phyloP scores from a whole-genome alignment of 176 grass and related monocot genomes.

The Dendrocalamus sinicus region DNA sequence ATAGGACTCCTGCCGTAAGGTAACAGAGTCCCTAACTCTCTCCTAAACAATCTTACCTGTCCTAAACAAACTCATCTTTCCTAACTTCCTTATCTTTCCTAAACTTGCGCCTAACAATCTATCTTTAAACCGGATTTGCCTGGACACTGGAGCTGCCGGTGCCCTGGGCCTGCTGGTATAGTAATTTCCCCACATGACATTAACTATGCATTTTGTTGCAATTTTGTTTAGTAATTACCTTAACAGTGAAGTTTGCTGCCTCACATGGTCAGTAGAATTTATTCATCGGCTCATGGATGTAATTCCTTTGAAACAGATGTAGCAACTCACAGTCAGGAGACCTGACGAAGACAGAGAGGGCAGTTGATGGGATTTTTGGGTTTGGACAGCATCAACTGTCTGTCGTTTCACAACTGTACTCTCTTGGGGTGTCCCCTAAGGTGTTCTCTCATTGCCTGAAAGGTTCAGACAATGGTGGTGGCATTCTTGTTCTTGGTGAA shows the following conservation, averaged over 20 bases:
- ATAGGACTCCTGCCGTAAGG: too few species aligned
- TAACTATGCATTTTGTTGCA: constrained; percentile 26
- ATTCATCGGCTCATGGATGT: constrained; percentile 28
- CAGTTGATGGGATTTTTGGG: constrained; percentile 96
- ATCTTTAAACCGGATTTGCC: too few species aligned
- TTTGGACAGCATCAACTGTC: constrained; percentile 88
- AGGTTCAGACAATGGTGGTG: constrained; percentile 89
- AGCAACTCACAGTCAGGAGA: constrained; percentile 89
- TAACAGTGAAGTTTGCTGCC: constrained; percentile 2
- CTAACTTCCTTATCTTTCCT: too few species aligned
- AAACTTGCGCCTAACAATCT: too few species aligned
- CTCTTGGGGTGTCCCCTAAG: constrained; percentile 73
- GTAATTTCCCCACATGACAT: too few species aligned
- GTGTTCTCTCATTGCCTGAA: constrained; percentile 97
- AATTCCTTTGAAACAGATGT: constrained; percentile 66
- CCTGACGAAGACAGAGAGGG: constrained; percentile 84
- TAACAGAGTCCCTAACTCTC: too few species aligned
- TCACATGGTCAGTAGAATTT: constrained; percentile 1
- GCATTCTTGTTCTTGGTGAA: constrained; percentile 92
- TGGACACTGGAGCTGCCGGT: too few species aligned
- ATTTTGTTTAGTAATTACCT: constrained; percentile 15
- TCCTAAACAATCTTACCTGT: too few species aligned
- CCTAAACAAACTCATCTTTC: too few species aligned
- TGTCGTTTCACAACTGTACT: constrained; percentile 81
- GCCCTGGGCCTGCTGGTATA: too few species aligned